These are phyloP conservation scores for Cinchona pubescens DNA, from an alignment of 257 asterid genomes.

Conservation along the genomic window DNA sequence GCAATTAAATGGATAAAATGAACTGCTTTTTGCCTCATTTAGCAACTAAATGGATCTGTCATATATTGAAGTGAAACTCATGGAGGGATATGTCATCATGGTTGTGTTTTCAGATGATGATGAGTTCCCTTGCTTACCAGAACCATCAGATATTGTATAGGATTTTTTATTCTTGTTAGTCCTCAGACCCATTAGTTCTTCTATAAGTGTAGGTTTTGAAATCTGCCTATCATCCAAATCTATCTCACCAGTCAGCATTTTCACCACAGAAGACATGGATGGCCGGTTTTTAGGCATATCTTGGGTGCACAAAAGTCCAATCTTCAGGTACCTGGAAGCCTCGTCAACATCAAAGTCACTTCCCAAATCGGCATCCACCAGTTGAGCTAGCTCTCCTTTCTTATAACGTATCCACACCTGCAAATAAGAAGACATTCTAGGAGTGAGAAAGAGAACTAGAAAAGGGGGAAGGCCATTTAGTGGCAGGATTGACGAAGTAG, in stretches of 20 bases:
- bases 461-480: background rate
- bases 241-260: conserved; percentile 59
- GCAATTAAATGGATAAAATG: background rate
- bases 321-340: conserved; percentile 54
- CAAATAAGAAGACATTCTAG: background rate
- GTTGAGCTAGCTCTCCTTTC: conserved; percentile 40
- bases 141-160: conserved; percentile 22
- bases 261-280: conserved; percentile 52
- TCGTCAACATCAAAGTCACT: conserved; percentile 38
- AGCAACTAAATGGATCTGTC: conserved; percentile 44
- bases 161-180: conserved; percentile 21
- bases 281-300: conserved; percentile 61
- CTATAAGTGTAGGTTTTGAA: conserved; percentile 49
- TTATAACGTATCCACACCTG: conserved; percentile 72
- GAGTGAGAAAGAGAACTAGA: background rate
- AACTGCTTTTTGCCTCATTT: background rate
- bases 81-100: conserved; percentile 43
- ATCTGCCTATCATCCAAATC: conserved; percentile 37
- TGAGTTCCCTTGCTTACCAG: conserved; percentile 36
- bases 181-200: conserved; percentile 36
- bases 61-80: conserved; percentile 57
- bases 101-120: conserved; percentile 33
- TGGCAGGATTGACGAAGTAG: background rate
- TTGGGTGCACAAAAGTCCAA: conserved; percentile 71
- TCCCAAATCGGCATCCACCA: conserved; percentile 49